A percentile compares a stretch with the other conserved stretches of the same genome.
These are phyloP conservation scores for Solanum lycopersicoides DNA, from an alignment of 257 asterid genomes.

Conservation along the genomic window DNA sequence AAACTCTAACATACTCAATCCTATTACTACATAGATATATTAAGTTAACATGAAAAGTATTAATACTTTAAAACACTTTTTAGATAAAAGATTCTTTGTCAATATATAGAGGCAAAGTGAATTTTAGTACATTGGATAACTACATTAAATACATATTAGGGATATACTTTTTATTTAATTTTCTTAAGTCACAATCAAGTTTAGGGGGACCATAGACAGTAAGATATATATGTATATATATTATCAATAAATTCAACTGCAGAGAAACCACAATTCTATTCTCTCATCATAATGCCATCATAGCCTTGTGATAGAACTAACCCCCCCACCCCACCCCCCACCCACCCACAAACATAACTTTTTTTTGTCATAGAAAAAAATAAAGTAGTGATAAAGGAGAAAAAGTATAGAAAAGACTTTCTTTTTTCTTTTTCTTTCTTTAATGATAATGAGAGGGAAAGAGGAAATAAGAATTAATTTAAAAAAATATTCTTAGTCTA, in stretches of 20 bases:
- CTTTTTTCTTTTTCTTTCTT: conserved; percentile 2
- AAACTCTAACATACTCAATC: rapidly evolving
- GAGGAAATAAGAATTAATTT: background rate
- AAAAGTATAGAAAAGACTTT: conserved; percentile 25
- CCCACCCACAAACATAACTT: conserved; percentile 21
- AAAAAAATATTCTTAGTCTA: background rate
- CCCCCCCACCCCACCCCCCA: background rate
- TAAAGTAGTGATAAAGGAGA: conserved; percentile 16
- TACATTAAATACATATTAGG: background rate
- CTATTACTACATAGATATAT: too few relatives aligned
- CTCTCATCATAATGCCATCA: conserved; percentile 82
- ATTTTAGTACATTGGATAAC: background rate
- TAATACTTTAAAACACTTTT: background rate
- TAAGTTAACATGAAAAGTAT: too few relatives aligned
- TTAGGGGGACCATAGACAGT: conserved; percentile 45
- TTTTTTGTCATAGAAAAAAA: conserved; percentile 43
- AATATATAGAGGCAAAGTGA: background rate
- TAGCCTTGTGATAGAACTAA: conserved; percentile 36
- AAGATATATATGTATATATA: conserved; percentile 3
- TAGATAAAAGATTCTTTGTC: background rate
- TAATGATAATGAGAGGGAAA: background rate
- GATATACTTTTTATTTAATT: background rate
- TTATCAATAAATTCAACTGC: conserved; percentile 57
- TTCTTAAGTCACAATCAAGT: background rate
- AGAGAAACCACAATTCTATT: conserved; percentile 92